Percentiles rank a stretch among this genome's conserved stretches.
These are phyloP conservation scores for Trametes gibbosa DNA, from an alignment of 768 basidiomycete species.

Conservation along the genomic window DNA sequence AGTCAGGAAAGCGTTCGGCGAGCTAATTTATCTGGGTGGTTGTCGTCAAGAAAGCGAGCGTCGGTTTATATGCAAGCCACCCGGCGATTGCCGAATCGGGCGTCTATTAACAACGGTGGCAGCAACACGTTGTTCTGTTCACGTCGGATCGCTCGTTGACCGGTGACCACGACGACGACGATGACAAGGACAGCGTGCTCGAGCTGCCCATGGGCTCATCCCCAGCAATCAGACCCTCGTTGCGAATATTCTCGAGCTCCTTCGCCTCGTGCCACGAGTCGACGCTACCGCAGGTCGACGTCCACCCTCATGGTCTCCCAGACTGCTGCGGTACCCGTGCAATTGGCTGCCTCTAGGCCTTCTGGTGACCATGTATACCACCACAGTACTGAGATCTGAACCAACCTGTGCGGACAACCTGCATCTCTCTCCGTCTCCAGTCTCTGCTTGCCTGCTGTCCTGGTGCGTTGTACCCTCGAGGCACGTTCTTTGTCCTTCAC, in stretches of 20 bases:
- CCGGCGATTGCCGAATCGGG: background rate
- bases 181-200: background rate
- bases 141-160: background rate
- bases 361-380: background rate
- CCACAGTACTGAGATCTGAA: background rate
- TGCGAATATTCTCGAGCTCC: background rate
- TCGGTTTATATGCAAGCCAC: background rate
- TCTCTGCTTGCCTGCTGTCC: background rate
- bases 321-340: slow-evolving; percentile 9
- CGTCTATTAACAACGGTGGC: no score
- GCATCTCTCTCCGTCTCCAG: background rate
- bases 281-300: background rate
- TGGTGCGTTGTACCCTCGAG: slow-evolving; percentile 6
- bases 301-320: background rate
- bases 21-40: slow-evolving; percentile 17
- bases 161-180: background rate
- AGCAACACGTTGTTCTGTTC: no score
- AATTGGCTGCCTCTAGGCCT: background rate
- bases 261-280: background rate
- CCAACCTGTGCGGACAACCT: background rate
- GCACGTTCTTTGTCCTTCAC: background rate
- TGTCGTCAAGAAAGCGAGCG: background rate
- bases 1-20: slow-evolving; percentile 13
- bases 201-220: background rate
- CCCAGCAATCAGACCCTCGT: background rate